These are phyloP conservation scores for Tulasnella sp. DNA, from an alignment of 768 basidiomycete species.

Conservation along the genomic window DNA sequence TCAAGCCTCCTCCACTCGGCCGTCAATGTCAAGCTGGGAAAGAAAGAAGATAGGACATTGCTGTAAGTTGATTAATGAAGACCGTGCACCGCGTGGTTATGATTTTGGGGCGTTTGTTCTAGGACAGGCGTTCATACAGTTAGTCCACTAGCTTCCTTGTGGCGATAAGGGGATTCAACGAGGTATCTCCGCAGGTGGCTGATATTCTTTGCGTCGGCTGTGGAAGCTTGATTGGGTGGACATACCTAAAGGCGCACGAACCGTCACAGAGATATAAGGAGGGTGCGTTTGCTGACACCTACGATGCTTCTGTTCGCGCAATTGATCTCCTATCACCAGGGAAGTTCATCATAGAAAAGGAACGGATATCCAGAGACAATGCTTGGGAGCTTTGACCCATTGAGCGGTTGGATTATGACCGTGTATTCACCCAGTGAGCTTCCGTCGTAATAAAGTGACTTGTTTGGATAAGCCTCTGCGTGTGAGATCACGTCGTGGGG, in stretches of 20 bases:
- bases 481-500: too few relatives aligned
- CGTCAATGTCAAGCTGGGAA: conserved; percentile 18
- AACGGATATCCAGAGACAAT: conserved; percentile 19
- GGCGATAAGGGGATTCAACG: not conserved
- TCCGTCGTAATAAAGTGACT: too few relatives aligned
- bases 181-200: conserved; percentile 14
- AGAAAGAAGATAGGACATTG: conserved; percentile 18
- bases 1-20: conserved; percentile 17
- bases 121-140: conserved; percentile 20
- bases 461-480: too few relatives aligned
- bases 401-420: too few relatives aligned
- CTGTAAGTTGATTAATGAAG: conserved; percentile 8
- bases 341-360: conserved; percentile 20
- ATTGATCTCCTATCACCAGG: not conserved
- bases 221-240: conserved; percentile 19
- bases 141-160: not conserved
- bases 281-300: not conserved
- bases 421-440: too few relatives aligned
- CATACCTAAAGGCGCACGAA: conserved; percentile 19
- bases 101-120: not conserved
- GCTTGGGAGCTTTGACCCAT: conserved; percentile 18
- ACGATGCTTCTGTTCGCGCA: not conserved
- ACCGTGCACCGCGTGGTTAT: not conserved
- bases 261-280: conserved; percentile 19
- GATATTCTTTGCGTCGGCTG: conserved; percentile 20